Evolutionary conservation across 2,329 filamentous ascomycete genomes (phyloP), one percentile per base, ranked within the genome.

Genomic region (Emmonsiellopsis sp.): DNA sequence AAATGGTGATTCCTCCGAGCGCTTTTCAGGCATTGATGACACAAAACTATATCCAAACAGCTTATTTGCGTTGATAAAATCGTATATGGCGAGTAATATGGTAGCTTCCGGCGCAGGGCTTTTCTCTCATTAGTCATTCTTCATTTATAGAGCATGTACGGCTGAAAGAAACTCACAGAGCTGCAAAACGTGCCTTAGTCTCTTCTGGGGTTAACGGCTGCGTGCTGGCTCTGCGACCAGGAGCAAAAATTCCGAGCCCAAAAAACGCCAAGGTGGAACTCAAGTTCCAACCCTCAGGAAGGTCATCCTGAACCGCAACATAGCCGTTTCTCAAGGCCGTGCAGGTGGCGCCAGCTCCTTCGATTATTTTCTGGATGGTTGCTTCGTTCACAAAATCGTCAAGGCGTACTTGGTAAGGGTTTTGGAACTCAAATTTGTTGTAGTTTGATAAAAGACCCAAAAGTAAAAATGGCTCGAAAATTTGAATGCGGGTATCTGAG

Each of bases 381-480:
- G 79, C 76, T 65, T 97, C 91, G 65, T 98, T 95, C 63, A 96
- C 89, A 70, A 97, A 97, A 68, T 97, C 91, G 62, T 92, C 90
- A 13, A 98, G 79, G 31, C 92, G 87, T 58, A 94, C 76, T 63
- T 93, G 86, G 63, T 98, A 98, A 0, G 92, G 92, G 62, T 98
- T 98, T 67, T 95, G 91, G 54, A 94, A 92, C 70, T 98, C 93
- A 65, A 98, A 98, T 70, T 97, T 98, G 79, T 98, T 97, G 79
- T 97, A 97, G 72, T 97, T 98, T 59, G 89, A 87, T 51, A 98
- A 76, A 3, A 97, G 78, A 10, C 92, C 92, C 16, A 96, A 78
- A 8, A 97, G 79, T 11, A 86, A 82, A 60, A 96, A 90, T 0
- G 92, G 86, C 55, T 87, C 81, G 43, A 89, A 80, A 54, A 81